These are phyloP conservation scores for Aspergillus versicolor DNA, from an alignment of 2,329 filamentous ascomycete genomes.

Conservation along the genomic window DNA sequence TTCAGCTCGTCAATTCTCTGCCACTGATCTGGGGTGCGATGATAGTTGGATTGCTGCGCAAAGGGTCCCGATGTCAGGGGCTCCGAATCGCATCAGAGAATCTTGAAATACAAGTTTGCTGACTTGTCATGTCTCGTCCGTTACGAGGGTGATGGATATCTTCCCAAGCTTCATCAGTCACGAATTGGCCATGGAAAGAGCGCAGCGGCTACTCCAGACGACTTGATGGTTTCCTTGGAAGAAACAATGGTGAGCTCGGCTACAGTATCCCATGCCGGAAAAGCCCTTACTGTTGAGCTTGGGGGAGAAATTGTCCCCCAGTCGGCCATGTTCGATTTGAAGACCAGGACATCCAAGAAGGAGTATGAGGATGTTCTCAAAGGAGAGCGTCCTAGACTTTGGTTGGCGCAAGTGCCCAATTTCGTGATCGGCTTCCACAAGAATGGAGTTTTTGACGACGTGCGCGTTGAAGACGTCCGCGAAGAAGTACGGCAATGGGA, in stretches of 20 bases:
- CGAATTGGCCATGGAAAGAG: neutral
- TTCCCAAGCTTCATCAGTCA: conserved; percentile 20
- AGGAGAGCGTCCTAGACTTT: conserved; percentile 48
- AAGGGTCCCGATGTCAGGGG: conserved; percentile 51
- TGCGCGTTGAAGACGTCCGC: conserved; percentile 40
- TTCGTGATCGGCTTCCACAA: conserved; percentile 54
- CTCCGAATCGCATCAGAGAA: conserved; percentile 62
- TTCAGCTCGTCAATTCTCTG: too few species aligned
- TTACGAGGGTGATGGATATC: conserved; percentile 61
- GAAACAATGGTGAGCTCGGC: neutral
- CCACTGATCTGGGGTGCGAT: too few species aligned
- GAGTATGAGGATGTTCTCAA: conserved; percentile 35
- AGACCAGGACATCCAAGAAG: conserved; percentile 46
- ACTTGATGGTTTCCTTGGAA: conserved; percentile 6
- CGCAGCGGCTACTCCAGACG: neutral
- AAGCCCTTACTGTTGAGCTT: conserved; percentile 21
- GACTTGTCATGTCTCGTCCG: conserved; percentile 54
- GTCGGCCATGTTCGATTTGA: conserved; percentile 52
- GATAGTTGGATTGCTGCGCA: too few species aligned
- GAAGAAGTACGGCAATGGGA: conserved; percentile 45
- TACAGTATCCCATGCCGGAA: neutral
- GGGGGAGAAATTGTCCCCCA: conserved; percentile 33
- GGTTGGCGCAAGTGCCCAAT: conserved; percentile 52
- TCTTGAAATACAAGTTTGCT: conserved; percentile 60
- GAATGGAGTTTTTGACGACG: conserved; percentile 43